Evolutionary conservation across 495 filamentous ascomycete genomes (phyloP), one percentile per base, ranked within the genome.

Genomic region (Aspergillus affinis): DNA sequence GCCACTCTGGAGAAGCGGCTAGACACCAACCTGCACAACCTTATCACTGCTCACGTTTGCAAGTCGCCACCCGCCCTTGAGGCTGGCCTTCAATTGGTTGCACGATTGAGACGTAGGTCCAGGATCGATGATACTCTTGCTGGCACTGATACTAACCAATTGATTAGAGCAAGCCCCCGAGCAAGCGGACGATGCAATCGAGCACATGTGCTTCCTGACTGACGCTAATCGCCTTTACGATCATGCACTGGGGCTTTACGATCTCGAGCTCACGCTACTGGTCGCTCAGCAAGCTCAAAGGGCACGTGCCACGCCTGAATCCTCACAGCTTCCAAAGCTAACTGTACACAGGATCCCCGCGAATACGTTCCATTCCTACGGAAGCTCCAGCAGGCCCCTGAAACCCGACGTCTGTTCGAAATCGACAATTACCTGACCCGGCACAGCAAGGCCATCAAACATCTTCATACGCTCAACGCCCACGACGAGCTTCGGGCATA

Each of bases 361-460:
- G 94, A 98, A 76, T 98, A 98, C 64, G 83, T 98, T 18, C 95
- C 94, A 15, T 97, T 96, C 72, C 82, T 98, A 47, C 91, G 96
- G 67, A 87, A 85, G 20, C 81, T 97, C 9, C 91, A 97, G 69
- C 79, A 87, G 54, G 79, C 94, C 67, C 72, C 87, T 0, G 75
- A 82, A 20, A 72, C 87, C 18, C 84, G 90, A 19, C 84, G 89
- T 30, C 82, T 86, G 47, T 97, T 90, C 63, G 84, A 86, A 46
- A 96, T 98, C 53, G 94, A 98, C 71, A 87, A 98, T 69, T 84
- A 93, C 61, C 85, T 98, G 5, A 82, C 81, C 6, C 86, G 91
- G 13, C 83, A 83, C 57, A 67, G 74, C 18, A 97, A 96, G 77
- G 94, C 94, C 8, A 75, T 98, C 18, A 71, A 68, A 2, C 87